phyloP scores from a whole-genome alignment of 495 filamentous ascomycete genomes.

The Hyphodiscus hymeniophilus region DNA sequence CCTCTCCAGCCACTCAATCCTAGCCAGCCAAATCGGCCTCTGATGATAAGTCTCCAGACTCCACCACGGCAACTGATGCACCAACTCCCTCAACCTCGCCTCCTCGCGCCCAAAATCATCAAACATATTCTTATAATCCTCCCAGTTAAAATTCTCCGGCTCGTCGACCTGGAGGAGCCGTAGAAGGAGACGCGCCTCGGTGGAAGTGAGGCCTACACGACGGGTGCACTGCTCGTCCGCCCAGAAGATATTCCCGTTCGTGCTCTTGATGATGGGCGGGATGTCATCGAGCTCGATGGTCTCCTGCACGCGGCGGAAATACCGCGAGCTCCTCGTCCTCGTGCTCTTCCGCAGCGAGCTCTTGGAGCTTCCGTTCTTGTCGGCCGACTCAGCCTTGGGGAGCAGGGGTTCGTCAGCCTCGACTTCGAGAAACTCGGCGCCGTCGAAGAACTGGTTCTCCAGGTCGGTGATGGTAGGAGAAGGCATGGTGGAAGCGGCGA shows the following conservation, averaged over 20 bases:
- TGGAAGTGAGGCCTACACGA: constrained; percentile 15
- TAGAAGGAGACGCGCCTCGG: constrained; percentile 14
- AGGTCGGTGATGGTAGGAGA: no score
- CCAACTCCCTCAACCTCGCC: constrained; percentile 4
- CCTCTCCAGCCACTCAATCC: constrained; percentile 14
- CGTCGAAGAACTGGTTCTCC: no score
- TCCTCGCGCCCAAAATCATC: constrained; percentile 13
- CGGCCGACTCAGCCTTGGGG: not conserved
- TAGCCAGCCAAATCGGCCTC: constrained; percentile 8
- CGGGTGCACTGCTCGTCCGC: constrained; percentile 18
- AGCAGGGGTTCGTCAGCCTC: constrained; percentile 6
- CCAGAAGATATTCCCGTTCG: constrained; percentile 20
- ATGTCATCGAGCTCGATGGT: constrained; percentile 15
- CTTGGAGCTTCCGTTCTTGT: no score
- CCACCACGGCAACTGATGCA: constrained; percentile 10
- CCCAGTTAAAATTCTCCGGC: constrained; percentile 14
- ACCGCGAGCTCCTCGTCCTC: not conserved
- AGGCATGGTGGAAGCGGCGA: no score
- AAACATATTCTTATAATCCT: constrained; percentile 17
- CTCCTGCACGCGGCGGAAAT: not conserved
- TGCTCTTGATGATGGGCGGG: constrained; percentile 18
- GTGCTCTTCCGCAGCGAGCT: no score
- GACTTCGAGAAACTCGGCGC: not conserved
- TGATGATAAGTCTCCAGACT: constrained; percentile 1
- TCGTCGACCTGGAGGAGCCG: constrained; percentile 15